Conservation (phyloP, 2,329 filamentous ascomycete genomes). For the Zymoseptoria passerinii region DNA sequence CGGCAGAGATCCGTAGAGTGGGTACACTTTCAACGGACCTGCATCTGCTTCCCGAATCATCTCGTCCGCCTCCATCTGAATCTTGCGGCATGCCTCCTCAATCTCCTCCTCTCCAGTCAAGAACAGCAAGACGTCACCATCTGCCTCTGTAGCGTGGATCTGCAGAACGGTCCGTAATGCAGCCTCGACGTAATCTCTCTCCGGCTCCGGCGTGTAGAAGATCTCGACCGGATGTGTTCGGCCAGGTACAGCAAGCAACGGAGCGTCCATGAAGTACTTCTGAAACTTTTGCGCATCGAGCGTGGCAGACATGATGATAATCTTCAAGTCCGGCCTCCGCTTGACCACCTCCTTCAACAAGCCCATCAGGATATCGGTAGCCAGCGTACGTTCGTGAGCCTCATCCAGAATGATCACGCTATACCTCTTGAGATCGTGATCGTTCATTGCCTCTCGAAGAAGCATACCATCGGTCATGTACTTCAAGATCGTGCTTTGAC, state of each 20-base stretch:
- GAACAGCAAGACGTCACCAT: conserved; percentile 91
- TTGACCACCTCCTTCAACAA: conserved; percentile 82
- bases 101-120: conserved; percentile 98
- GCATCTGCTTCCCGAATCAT: conserved; percentile 85
- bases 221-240: conserved; percentile 96
- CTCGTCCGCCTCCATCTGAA: conserved; percentile 82
- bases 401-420: conserved; percentile 98
- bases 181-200: conserved; percentile 93
- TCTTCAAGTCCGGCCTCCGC: conserved; percentile 82
- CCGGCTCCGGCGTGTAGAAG: conserved; percentile 94
- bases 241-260: conserved; percentile 85
- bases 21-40: conserved; percentile 80
- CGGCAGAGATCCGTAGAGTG: conserved; percentile 90
- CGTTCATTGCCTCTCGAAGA: conserved; percentile 90
- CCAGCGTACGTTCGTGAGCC: conserved; percentile 93
- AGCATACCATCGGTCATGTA: conserved; percentile 99
- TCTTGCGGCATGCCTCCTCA: conserved; percentile 90
- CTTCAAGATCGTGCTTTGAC: conserved; percentile 83
- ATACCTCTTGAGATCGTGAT: conserved; percentile 83
- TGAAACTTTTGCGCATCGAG: conserved; percentile 98
- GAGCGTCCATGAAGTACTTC: conserved; percentile 90
- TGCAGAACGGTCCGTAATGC: conserved; percentile 90
- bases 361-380: conserved; percentile 96
- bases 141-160: conserved; percentile 85
- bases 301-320: conserved; percentile 98